Evolutionary conservation across 345 rosid genomes (phyloP), one percentile per base, ranked within the genome.

Genomic region (Eucalyptus curtisii): DNA sequence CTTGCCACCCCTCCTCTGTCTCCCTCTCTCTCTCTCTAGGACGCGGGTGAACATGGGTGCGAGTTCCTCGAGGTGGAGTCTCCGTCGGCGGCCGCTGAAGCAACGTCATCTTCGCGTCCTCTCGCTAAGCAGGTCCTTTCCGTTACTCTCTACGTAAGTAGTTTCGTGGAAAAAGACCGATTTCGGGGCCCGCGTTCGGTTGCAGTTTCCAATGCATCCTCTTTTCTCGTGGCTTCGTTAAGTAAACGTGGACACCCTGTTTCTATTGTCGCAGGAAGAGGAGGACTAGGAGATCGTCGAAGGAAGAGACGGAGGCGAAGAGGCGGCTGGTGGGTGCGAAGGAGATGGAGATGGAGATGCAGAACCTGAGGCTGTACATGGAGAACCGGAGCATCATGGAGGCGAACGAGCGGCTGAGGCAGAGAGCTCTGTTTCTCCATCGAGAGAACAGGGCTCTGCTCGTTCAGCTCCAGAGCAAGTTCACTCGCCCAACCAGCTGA

Each of bases 401-500:
- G 90, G 96, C 94, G 92, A 97, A 96, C 55, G 95, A 97, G 92
- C 93, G 90, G 93, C 93, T 97, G 84, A 93, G 90, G 89, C 92
- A 92, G 90, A 94, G 91, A 92, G 98, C 96, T 64, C 87, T 92
- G 86, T 92, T 96, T 88, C 99, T 96, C 47, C 92, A 89, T 55
- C 94, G 93, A 87, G 99, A 97, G 94, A 97, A 97, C 88, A 92
- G 93, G 91, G 91, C 88, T 76, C 91, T 97, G 88, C 87, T 94
- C 25, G 87, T 91, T 90, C 91, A 91, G 90, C 94, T 96, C 59
- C 96, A 94, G 53, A 90, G 87, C 57, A 92, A 92, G 90, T 86
- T 93, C 82, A 53, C 89, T 22, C 47, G 15, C 84, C 16, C 42
- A 40, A 22, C 47, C 47, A 76, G 84, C 84, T 76, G 84, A 76